Evolutionary conservation across 2,329 filamentous ascomycete species (phyloP).

Genomic region (Kalaharituber pfeilii): DNA sequence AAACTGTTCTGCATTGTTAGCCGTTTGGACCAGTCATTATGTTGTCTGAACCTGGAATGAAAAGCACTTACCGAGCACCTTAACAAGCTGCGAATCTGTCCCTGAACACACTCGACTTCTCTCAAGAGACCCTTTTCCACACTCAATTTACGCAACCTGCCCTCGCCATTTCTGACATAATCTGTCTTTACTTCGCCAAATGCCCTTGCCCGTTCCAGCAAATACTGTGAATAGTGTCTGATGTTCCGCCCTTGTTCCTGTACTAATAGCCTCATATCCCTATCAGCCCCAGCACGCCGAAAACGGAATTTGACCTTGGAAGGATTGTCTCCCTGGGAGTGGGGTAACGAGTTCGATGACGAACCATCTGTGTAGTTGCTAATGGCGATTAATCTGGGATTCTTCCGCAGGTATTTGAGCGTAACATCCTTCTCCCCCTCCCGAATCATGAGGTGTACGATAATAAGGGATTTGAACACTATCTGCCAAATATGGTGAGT

Average conservation of each 20-base stretch:
- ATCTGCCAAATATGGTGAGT: too few species aligned
- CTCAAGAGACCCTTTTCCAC: slow-evolving; percentile 84
- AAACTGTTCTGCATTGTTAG: slow-evolving; percentile 37
- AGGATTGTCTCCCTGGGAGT: not conserved
- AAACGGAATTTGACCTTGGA: not conserved
- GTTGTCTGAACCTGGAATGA: not conserved
- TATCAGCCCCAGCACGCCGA: not conserved
- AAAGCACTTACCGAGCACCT: slow-evolving; percentile 64
- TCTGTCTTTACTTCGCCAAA: slow-evolving; percentile 74
- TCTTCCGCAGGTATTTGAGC: slow-evolving; percentile 63
- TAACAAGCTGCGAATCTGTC: slow-evolving; percentile 67
- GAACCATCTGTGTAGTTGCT: slow-evolving; percentile 82
- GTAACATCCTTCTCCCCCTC: slow-evolving; percentile 85
- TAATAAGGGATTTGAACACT: slow-evolving; percentile 92
- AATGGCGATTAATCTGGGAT: slow-evolving; percentile 68
- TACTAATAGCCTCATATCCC: slow-evolving; percentile 35
- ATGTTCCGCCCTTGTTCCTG: slow-evolving; percentile 94
- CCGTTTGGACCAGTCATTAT: not conserved
- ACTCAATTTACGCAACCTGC: slow-evolving; percentile 63
- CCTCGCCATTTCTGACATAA: slow-evolving; percentile 70
- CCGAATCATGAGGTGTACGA: slow-evolving; percentile 91
- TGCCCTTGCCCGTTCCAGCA: slow-evolving; percentile 63
- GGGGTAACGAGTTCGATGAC: slow-evolving; percentile 23
- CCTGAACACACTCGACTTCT: slow-evolving; percentile 80
- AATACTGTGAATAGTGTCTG: slow-evolving; percentile 73